These are phyloP conservation scores for Cryptococcus floricola DNA, from an alignment of 1,284 basidiomycete genomes.

Conservation along the genomic window DNA sequence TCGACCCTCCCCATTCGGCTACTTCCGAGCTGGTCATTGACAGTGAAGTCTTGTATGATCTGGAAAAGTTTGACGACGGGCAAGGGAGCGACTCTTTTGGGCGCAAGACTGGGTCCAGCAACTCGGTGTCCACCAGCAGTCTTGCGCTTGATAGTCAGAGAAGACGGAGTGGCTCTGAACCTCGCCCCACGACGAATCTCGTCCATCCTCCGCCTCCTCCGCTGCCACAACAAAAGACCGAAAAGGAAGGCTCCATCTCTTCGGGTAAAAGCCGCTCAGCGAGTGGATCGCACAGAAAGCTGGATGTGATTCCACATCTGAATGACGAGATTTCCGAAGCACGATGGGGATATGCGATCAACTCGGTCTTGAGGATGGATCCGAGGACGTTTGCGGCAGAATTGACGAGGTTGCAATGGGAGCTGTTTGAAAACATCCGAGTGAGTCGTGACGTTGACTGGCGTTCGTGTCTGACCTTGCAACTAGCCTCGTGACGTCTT, in stretches of 20 bases:
- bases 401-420: slow-evolving; percentile 47
- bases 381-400: slow-evolving; percentile 41
- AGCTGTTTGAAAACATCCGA: slow-evolving; percentile 37
- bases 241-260: neutral
- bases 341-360: slow-evolving; percentile 18
- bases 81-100: neutral
- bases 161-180: neutral
- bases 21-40: slow-evolving; percentile 15
- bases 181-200: neutral
- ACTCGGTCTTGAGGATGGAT: slow-evolving; percentile 27
- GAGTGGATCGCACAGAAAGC: neutral
- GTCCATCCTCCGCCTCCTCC: neutral
- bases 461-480: neutral
- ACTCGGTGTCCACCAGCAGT: slow-evolving; percentile 18
- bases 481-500: slow-evolving; percentile 42
- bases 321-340: slow-evolving; percentile 13
- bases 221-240: neutral
- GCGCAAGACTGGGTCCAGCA: neutral
- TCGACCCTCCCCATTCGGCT: neutral
- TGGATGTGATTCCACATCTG: neutral
- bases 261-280: neutral
- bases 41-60: slow-evolving; percentile 23
- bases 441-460: slow-evolving; percentile 20
- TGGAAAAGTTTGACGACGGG: slow-evolving; percentile 7
- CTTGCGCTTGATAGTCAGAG: slow-evolving; percentile 1